Percentiles rank a stretch among this genome's conserved stretches.
Conservation (phyloP, 2,329 filamentous ascomycete species). For the Penicillium frequentans region DNA sequence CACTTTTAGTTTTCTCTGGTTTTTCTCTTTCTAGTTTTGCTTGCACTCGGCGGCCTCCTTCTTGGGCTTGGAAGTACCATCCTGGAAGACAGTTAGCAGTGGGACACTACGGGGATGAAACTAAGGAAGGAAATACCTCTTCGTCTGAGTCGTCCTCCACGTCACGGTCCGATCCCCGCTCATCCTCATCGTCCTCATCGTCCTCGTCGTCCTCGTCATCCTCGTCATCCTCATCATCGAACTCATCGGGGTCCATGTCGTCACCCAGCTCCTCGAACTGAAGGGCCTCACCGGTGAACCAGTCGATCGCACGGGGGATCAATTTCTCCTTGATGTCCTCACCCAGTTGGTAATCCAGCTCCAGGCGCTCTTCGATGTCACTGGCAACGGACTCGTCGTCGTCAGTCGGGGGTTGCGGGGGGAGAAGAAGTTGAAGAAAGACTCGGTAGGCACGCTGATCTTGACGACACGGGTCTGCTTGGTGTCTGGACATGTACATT, state of each 20-base stretch:
- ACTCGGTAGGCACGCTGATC: slow-evolving; percentile 98
- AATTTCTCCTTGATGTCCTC: slow-evolving; percentile 99
- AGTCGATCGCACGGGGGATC: slow-evolving; percentile 96
- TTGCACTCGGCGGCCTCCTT: slow-evolving; percentile 95
- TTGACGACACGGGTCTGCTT: slow-evolving; percentile 99
- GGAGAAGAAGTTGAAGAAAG: slow-evolving; percentile 99
- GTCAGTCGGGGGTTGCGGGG: slow-evolving; percentile 79
- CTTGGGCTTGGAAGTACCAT: slow-evolving; percentile 85
- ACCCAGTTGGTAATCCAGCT: slow-evolving; percentile 93
- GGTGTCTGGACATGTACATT: slow-evolving; percentile 65
- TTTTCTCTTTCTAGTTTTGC: slow-evolving; percentile 66
- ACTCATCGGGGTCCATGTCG: slow-evolving; percentile 77
- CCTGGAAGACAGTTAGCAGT: slow-evolving; percentile 51
- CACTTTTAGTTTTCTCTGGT: slow-evolving; percentile 11
- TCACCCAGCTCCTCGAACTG: slow-evolving; percentile 93
- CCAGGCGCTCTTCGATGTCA: slow-evolving; percentile 95
- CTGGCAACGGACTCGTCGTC: slow-evolving; percentile 71
- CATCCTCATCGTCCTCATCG: slow-evolving; percentile 81
- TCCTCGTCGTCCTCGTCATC: slow-evolving; percentile 87
- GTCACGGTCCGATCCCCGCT: slow-evolving; percentile 63
- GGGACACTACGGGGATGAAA: not conserved
- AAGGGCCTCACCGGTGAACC: slow-evolving; percentile 98
- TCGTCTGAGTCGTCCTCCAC: slow-evolving; percentile 65
- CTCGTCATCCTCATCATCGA: slow-evolving; percentile 89
- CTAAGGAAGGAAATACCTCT: slow-evolving; percentile 37